phyloP scores from a whole-genome alignment of 2,329 filamentous ascomycete species.

The Anthostomella pinea region DNA sequence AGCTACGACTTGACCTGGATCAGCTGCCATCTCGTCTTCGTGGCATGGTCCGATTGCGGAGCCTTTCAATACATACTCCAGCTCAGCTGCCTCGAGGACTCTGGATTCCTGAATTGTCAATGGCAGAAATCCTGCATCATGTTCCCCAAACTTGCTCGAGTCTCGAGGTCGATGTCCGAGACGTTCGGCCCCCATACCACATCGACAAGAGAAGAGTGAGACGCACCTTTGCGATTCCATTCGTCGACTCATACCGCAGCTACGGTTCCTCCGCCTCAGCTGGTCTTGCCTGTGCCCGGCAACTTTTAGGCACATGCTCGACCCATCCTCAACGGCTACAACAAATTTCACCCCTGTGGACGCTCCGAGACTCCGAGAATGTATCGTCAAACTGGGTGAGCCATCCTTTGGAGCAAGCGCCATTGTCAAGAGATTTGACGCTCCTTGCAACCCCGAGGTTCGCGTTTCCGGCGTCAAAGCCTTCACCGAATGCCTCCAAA shows the following conservation, averaged over 20 bases:
- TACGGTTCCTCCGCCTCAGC: constrained; percentile 8
- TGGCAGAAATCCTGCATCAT: constrained; percentile 2
- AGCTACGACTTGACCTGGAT: neutral
- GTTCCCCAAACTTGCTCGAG: constrained; percentile 3
- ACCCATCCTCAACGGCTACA: neutral
- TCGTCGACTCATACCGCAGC: constrained; percentile 4
- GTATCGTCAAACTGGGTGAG: constrained; percentile 3
- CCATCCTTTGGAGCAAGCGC: neutral
- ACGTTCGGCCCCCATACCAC: neutral
- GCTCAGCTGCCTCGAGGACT: neutral
- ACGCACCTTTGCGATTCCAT: constrained; percentile 10
- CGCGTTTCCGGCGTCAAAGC: neutral
- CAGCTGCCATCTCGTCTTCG: constrained; percentile 4
- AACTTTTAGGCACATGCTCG: constrained; percentile 6
- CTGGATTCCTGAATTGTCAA: neutral
- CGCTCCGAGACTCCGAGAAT: constrained; percentile 5
- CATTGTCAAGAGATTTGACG: neutral
- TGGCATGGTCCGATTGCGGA: constrained; percentile 3
- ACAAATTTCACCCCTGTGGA: constrained; percentile 1
- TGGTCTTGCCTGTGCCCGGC: constrained; percentile 4
- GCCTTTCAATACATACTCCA: neutral
- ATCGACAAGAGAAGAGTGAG: neutral
- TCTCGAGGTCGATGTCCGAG: constrained; percentile 3
- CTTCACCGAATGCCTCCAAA: constrained; percentile 1
- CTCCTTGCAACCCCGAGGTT: neutral